Evolutionary conservation across 768 basidiomycete species (phyloP), one percentile per base, ranked within the genome.

Genomic region (Cystobasidiopsis lactophilus): DNA sequence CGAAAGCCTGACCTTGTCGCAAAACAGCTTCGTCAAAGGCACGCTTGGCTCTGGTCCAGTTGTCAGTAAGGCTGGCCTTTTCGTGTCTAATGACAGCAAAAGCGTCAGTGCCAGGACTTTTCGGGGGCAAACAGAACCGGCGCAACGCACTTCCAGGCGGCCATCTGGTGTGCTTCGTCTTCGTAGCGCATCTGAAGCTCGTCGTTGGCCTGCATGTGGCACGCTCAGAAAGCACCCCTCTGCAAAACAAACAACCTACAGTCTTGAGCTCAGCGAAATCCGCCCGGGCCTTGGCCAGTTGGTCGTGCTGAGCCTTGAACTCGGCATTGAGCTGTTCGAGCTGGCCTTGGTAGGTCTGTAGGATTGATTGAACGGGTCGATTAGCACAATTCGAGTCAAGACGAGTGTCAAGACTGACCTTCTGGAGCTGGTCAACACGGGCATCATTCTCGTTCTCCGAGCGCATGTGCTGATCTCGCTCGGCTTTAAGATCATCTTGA

Each of bases 81-180:
- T 50, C 49, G 19, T 50, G 23, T n/a, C n/a, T n/a, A n/a, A n/a
- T n/a, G n/a, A n/a, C n/a, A n/a, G n/a, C n/a, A n/a, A n/a, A n/a
- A n/a, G n/a, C n/a, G n/a, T n/a, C n/a, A n/a, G n/a, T n/a, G n/a
- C n/a, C n/a, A n/a, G n/a, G n/a, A n/a, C n/a, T n/a, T n/a, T n/a
- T n/a, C n/a, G n/a, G n/a, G n/a, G n/a, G n/a, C n/a, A n/a, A n/a
- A n/a, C n/a, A n/a, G n/a, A n/a, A n/a, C n/a, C n/a, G n/a, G n/a
- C n/a, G n/a, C n/a, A n/a, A n/a, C n/a, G n/a, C n/a, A n/a, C 35
- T 50, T 50, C 49, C 49, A 50, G 10, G 33, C 49, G 21, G 33
- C 35, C 35, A 37, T 30, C 16, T 26, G 43, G 21, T 37, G 38
- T 5, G 29, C 26, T 27, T 50, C 49, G 19, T 50, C 49, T 13